Percentiles rank a stretch among this genome's conserved stretches.
These are phyloP conservation scores for Thielaviopsis musarum DNA, from an alignment of 2,329 filamentous ascomycete species.

Conservation along the genomic window DNA sequence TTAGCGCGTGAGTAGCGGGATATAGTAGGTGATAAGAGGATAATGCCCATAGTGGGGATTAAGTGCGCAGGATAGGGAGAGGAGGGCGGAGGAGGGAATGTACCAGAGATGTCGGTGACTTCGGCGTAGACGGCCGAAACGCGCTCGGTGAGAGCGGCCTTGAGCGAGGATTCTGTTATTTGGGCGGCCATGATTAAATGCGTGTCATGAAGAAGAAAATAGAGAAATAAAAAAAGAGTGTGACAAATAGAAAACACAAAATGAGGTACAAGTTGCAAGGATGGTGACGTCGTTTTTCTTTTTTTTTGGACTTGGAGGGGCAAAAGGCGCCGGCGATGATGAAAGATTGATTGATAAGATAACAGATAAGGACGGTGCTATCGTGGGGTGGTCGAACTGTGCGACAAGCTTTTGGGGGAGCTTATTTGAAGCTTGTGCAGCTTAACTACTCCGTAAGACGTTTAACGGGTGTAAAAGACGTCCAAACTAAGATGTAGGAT, in stretches of 20 bases:
- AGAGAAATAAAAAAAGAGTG: background rate
- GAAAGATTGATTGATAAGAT: conserved; percentile 12
- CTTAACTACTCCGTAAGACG: too few species aligned
- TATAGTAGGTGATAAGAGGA: too few species aligned
- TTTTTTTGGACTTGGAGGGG: background rate
- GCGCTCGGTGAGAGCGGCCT: conserved; percentile 48
- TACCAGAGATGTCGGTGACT: conserved; percentile 86
- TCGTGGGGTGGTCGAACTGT: too few species aligned
- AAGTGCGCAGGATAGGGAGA: background rate
- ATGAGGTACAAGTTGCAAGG: background rate
- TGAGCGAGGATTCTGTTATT: conserved; percentile 51
- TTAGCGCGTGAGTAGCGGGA: background rate
- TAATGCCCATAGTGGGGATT: too few species aligned
- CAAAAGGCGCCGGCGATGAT: background rate
- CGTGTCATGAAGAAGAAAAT: background rate
- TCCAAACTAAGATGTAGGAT: too few species aligned
- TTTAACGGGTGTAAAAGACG: too few species aligned
- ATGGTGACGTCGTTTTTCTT: background rate
- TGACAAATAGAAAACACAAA: background rate
- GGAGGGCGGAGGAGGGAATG: conserved; percentile 15
- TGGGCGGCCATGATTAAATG: conserved; percentile 6
- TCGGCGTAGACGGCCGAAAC: conserved; percentile 66
- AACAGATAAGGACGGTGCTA: background rate
- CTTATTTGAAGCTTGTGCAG: too few species aligned
- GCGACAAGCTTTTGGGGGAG: too few species aligned